Base-by-base conservation (phyloP, 192 early-diverging fungal species). In the Coemansia sp. region DNA sequence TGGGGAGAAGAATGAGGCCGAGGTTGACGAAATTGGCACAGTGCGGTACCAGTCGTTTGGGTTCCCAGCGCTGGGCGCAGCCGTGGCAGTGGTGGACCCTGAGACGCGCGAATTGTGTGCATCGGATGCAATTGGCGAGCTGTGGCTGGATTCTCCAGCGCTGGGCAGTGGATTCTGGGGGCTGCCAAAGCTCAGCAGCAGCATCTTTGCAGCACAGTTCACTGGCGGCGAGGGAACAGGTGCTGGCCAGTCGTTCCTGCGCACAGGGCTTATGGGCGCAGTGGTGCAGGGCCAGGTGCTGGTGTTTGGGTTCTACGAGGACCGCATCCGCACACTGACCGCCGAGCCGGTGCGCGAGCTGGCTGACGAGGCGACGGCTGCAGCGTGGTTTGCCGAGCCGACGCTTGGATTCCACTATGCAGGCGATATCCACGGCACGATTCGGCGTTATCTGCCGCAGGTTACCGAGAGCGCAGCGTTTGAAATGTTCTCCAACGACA, bases 71-170 rank as follows among this genome's bases (percentile, higher is more conserved):
- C 63, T 81, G 9, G 34, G 53, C 18, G 83, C 85, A 4, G 88
- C 87, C 0, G 71, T 94, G 10, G 90, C 87, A 2, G 84, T 94
- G 42, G 92, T 94, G 0, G 89, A 94, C 58, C 90, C 92, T 2
- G 87, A 92, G 44, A 90, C 90, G 58, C 86, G 84, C 12, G 85
- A 87, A 17, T 71, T 94, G 26, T 91, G 88, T 44, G 83, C 86
- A 7, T 76, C 87, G 1, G 85, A 91, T 70, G 80, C 85, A 1
- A 84, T 93, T 56, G 92, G 92, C 46, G 92, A 94, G 78, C 82
- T 94, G n/a, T 93, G 92, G 90, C 81, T 93, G 7, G 83, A 87
- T 66, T 86, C 89, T 3, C 87, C 88, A 12, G 86, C 83, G 24
- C 73, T 94, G 42, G 84, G 86, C 7, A 83, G 83, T 23, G 88